Percentiles rank a stretch among this genome's conserved stretches.
phyloP scores from a whole-genome alignment of 306 rosid genomes.

The Fragaria iinumae region DNA sequence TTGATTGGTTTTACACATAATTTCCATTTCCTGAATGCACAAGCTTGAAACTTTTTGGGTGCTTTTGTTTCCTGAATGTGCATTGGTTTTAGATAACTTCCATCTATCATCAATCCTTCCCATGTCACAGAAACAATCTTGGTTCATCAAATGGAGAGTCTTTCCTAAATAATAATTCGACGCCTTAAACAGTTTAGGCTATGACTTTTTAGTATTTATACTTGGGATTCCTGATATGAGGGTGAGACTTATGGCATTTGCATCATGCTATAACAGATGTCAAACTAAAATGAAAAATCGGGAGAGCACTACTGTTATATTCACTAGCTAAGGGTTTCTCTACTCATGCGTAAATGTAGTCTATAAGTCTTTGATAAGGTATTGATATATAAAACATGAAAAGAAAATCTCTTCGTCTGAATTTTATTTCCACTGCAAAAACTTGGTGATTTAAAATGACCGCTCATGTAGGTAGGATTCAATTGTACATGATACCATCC shows the following conservation, averaged over 20 bases:
- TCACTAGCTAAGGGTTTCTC: neutral
- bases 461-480: neutral
- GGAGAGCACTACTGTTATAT: neutral
- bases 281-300: neutral
- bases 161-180: neutral
- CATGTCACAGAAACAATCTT: neutral
- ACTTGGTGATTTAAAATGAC: neutral
- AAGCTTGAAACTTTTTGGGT: neutral
- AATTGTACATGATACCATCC: neutral
- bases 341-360: neutral
- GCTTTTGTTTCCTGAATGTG: neutral
- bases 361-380: neutral
- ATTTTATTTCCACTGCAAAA: neutral
- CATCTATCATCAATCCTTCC: neutral
- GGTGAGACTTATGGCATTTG: neutral
- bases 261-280: neutral
- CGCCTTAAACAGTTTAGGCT: neutral
- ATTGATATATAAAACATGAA: neutral
- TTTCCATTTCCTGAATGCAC: neutral
- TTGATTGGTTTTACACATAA: neutral
- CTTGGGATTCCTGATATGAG: neutral
- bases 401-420: neutral
- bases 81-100: neutral
- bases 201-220: neutral
- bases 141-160: constrained; percentile 2